Evolutionary conservation across 495 filamentous ascomycete genomes (phyloP).

Genomic region (Aspergillus panamensis): DNA sequence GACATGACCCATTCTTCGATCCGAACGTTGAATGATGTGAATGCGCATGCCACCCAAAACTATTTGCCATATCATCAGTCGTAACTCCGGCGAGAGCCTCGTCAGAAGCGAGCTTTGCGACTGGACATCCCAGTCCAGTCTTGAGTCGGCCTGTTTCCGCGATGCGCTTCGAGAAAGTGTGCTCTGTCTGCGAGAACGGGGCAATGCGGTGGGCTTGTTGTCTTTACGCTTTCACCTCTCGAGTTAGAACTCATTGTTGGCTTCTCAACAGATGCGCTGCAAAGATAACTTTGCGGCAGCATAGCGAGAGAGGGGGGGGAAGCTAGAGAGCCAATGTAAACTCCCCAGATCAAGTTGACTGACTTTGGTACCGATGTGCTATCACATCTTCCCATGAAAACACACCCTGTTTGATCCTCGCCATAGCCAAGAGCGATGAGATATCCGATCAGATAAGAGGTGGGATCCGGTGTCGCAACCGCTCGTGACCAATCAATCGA

Average conservation of each 20-base stretch:
- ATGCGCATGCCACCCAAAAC: constrained; percentile 35
- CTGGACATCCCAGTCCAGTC: constrained; percentile 21
- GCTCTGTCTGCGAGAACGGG: constrained; percentile 19
- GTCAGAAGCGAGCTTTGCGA: constrained; percentile 34
- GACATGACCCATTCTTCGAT: constrained; percentile 36
- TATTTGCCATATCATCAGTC: constrained; percentile 45
- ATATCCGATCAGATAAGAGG: background rate
- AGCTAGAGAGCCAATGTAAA: background rate
- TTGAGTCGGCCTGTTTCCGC: constrained; percentile 13
- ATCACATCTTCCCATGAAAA: constrained; percentile 50
- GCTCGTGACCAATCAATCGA: background rate
- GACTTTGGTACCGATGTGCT: constrained; percentile 45
- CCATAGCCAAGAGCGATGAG: constrained; percentile 26
- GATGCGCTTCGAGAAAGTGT: constrained; percentile 9
- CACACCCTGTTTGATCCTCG: constrained; percentile 40
- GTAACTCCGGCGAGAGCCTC: constrained; percentile 44
- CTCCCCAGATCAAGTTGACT: constrained; percentile 14
- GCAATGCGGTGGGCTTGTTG: constrained; percentile 37
- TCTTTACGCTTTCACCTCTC: constrained; percentile 21
- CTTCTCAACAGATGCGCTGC: background rate
- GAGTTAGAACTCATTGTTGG: background rate
- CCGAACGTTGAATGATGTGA: constrained; percentile 41
- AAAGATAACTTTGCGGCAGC: background rate
- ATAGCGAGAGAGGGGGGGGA: background rate
- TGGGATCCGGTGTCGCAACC: constrained; percentile 4